Percentiles rank a stretch among this genome's conserved stretches.
These are phyloP conservation scores for Hygrophoropsis aurantiaca DNA, from an alignment of 768 basidiomycete genomes.

Conservation along the genomic window DNA sequence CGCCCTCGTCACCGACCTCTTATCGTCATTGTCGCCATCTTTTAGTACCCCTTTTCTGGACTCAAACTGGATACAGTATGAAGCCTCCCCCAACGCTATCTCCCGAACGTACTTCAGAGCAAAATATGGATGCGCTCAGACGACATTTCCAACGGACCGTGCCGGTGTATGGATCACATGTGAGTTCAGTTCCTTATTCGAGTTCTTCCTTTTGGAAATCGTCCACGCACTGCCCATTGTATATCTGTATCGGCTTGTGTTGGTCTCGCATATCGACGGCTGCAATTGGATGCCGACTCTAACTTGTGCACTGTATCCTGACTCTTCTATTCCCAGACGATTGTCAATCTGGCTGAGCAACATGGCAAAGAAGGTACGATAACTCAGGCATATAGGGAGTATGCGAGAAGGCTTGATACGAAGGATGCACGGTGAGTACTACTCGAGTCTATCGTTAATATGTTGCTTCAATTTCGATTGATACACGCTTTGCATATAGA, in stretches of 20 bases:
- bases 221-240: slow-evolving; percentile 25
- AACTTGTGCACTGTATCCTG: too few species aligned
- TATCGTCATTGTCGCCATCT: too few species aligned
- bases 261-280: not conserved
- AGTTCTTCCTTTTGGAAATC: too few species aligned
- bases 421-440: slow-evolving; percentile 56
- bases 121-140: slow-evolving; percentile 68
- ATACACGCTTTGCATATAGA: slow-evolving; percentile 41
- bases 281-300: not conserved
- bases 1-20: too few species aligned
- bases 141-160: slow-evolving; percentile 72
- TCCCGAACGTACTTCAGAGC: slow-evolving; percentile 67
- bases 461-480: too few species aligned
- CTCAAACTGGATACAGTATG: slow-evolving; percentile 80
- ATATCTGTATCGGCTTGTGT: too few species aligned
- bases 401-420: slow-evolving; percentile 53
- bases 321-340: slow-evolving; percentile 51
- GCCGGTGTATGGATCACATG: slow-evolving; percentile 76
- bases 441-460: not conserved
- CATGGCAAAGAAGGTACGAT: slow-evolving; percentile 84
- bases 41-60: slow-evolving; percentile 95
- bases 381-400: slow-evolving; percentile 75
- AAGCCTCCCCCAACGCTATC: slow-evolving; percentile 85
- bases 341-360: slow-evolving; percentile 90
- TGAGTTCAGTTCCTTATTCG: too few species aligned